Evolutionary conservation across 2,329 filamentous ascomycete species (phyloP), one percentile per base, ranked within the genome.

Genomic region (Aspergillus carbonarius): DNA sequence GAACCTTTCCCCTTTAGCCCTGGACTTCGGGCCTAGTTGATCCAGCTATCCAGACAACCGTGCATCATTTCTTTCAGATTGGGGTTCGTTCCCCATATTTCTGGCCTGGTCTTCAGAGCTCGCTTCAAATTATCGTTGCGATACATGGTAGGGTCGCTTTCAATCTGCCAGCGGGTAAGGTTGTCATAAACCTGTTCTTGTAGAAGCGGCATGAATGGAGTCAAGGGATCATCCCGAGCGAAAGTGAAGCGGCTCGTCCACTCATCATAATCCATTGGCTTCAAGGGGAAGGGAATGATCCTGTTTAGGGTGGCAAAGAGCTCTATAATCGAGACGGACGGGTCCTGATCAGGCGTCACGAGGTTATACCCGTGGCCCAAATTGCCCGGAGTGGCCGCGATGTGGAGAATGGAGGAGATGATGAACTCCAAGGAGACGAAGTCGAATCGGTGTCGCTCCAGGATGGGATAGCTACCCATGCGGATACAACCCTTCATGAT

Each of bases 291-390:
- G 15, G 35, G 35, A 1, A 17, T 39, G n/a, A 39, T n/a, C 15
- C 3, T 17, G 15, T 44, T 37, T 2, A 50, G 48, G 13, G 20
- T 20, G 10, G 15, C 30, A 17, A 50, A 50, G 8, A 30, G 34
- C 17, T 35, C 32, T 3, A 23, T 35, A 4, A 35, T 10, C 2
- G 30, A 20, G 4, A 50, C 10, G 5, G 30, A 18, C 18, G 27
- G n/a, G 18, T 15, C 30, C 17, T 35, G 32, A 23, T 44, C 23
- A n/a, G 60, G 59, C 23, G 59, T 62, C 2, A 66, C 46, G 3
- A 67, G 27, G 18, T 68, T 62, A 47, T 59, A 67, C 6, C 60
- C 65, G 30, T 64, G 65, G 4, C 66, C 62, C 4, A 60, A 34
- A 17, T 55, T 63, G 2, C 18, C n/a, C 5, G 35, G 35, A 4